These are phyloP conservation scores for Lolium perenne DNA, from an alignment of 176 grass and related monocot species.

Conservation along the genomic window DNA sequence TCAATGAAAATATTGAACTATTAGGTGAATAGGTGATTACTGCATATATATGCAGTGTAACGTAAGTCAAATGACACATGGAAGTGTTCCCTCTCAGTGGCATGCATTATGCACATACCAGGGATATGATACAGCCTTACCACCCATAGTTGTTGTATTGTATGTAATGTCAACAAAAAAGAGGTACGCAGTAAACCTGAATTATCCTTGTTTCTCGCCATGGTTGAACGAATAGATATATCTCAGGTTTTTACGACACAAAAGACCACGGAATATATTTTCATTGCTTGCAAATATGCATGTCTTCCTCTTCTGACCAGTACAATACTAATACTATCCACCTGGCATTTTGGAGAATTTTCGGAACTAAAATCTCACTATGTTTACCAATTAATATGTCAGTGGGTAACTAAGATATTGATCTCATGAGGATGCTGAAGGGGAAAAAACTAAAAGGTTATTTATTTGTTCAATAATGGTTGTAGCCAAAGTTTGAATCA, in stretches of 20 bases:
- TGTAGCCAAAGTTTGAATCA: too few relatives aligned
- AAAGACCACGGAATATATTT: not conserved
- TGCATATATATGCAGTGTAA: too few relatives aligned
- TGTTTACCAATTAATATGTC: not conserved
- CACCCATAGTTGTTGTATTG: not conserved
- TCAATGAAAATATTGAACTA: too few relatives aligned
- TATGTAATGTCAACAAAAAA: not conserved
- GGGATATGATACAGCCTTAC: not conserved
- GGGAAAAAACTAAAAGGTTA: not conserved
- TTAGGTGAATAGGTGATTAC: too few relatives aligned
- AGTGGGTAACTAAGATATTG: not conserved
- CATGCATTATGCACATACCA: not conserved
- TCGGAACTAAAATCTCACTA: not conserved
- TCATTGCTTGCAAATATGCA: conserved; percentile 6
- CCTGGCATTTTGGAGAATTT: not conserved
- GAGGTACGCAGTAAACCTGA: not conserved
- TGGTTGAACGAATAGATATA: not conserved
- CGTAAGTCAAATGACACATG: not conserved
- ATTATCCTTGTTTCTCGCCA: not conserved
- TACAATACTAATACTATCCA: not conserved
- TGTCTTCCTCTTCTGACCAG: not conserved
- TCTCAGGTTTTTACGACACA: not conserved
- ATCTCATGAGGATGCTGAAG: not conserved
- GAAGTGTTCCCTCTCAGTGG: not conserved
- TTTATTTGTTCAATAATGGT: not conserved